Base-by-base conservation (phyloP, 164 flowering plant genomes). In the Warburgia ugandensis region DNA sequence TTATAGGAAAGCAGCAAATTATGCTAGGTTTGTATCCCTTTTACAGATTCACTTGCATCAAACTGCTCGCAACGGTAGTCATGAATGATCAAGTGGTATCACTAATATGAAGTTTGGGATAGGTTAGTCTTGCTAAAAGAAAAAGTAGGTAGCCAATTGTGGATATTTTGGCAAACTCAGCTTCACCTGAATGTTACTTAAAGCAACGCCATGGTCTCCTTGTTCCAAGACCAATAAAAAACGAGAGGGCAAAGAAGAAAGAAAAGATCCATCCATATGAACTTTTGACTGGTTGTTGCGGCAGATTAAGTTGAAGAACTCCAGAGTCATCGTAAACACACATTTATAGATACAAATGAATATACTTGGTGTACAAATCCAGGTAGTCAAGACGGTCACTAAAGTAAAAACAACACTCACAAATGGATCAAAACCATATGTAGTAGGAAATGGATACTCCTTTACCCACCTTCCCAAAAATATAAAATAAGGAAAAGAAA, bases 341-440 rank as follows among this genome's bases (percentile, higher is more conserved):
- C 48, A 22, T 23, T 17, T 25, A 54, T 22, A 48, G 23, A 54
- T 42, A 53, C 57, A 53, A 52, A 53, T 32, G 41, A 44, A 54
- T 44, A 44, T 5, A 6, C 23, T 41, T 42, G 28, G 38, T 54
- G 40, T 54, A 54, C 58, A 54, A 25, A 52, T 27, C 29, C 42
- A 36, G 22, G 29, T 17, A 52, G 23, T 16, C 55, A 50, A 50
- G 9, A 52, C 31, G 23, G 28, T 21, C 39, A 54, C 14, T 19
- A 31, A 54, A 33, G 20, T 16, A 48, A 33, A 44, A 31, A 13
- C 39, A 44, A 6, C 33, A 32, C 49, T 54, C 42, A 43, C 41
- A 33, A 53, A 30, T 48, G 21, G 33, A 12, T 13, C 23, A 43
- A 25, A 23, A 45, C 29, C 49, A 43, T 44, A 54, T 31, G 49